These are phyloP conservation scores for Ogataea dorogensis DNA, from an alignment of 805 yeast genomes.

Conservation along the genomic window DNA sequence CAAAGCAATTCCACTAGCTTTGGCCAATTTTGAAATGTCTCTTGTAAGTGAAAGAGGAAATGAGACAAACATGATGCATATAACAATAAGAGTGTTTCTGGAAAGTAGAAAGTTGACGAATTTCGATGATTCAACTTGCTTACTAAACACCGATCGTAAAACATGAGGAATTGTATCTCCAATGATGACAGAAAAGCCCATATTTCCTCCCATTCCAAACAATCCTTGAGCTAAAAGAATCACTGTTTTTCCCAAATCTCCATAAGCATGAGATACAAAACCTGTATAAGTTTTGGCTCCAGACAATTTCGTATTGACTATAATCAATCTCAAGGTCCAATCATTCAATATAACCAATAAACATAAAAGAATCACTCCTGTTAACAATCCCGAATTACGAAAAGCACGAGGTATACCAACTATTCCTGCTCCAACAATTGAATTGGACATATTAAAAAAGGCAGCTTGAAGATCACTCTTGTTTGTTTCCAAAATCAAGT, in stretches of 20 bases:
- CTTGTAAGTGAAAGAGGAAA: constrained; percentile 78
- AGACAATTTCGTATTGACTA: constrained; percentile 74
- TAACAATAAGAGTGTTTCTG: constrained; percentile 66
- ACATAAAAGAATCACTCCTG: constrained; percentile 63
- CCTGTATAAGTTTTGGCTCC: constrained; percentile 81
- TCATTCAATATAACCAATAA: constrained; percentile 71
- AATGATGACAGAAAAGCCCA: constrained; percentile 91
- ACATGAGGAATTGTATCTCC: constrained; percentile 97
- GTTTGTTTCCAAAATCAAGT: constrained; percentile 19
- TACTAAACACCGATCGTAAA: constrained; percentile 60
- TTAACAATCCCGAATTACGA: constrained; percentile 71
- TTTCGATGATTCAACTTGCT: constrained; percentile 33
- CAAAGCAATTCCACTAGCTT: constrained; percentile 82
- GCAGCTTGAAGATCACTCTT: constrained; percentile 77
- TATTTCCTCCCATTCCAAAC: constrained; percentile 92
- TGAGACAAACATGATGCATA: constrained; percentile 70
- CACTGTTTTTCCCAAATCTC: constrained; percentile 62
- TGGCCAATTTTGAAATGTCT: constrained; percentile 82
- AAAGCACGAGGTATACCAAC: constrained; percentile 93
- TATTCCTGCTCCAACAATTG: constrained; percentile 93
- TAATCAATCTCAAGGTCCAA: constrained; percentile 81
- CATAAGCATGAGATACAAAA: constrained; percentile 78
- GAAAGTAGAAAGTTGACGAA: constrained; percentile 55
- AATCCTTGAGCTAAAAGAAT: constrained; percentile 77
- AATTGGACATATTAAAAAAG: constrained; percentile 95